These are phyloP conservation scores for Flaveria ramosissima DNA, from an alignment of 129 eudicot species.

Conservation along the genomic window DNA sequence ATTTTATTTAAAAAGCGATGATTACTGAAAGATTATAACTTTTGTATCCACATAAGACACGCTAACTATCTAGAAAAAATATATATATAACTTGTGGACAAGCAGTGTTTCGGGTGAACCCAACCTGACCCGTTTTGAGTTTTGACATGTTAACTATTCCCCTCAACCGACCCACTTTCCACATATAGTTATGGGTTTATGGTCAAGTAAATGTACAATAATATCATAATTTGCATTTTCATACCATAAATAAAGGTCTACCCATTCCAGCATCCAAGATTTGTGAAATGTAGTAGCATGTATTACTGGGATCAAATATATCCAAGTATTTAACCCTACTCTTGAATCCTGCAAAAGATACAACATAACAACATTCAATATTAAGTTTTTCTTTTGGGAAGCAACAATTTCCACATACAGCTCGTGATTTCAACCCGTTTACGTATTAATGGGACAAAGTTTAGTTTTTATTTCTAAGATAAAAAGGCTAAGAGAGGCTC, in stretches of 20 bases:
- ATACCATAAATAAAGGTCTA: slow-evolving; percentile 87
- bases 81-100: neutral
- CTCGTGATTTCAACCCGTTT: too few species aligned
- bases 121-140: neutral
- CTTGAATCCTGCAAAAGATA: slow-evolving; percentile 64
- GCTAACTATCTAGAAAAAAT: neutral
- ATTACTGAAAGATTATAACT: neutral
- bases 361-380: neutral
- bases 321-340: slow-evolving; percentile 80
- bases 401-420: neutral
- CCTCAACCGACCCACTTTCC: neutral
- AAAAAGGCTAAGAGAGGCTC: neutral
- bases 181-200: neutral
- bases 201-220: neutral
- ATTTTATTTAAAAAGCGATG: neutral
- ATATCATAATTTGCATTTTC: neutral
- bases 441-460: too few species aligned
- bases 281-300: slow-evolving; percentile 77
- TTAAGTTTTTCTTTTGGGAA: neutral
- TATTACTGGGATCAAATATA: slow-evolving; percentile 62
- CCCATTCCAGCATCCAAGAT: slow-evolving; percentile 75
- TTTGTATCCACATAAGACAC: neutral
- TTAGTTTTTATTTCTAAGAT: too few species aligned
- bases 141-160: neutral
- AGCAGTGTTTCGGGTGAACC: neutral